Evolutionary conservation across 1,284 basidiomycete species (phyloP), one percentile per base, ranked within the genome.

Genomic region (Polyporus tsugae): DNA sequence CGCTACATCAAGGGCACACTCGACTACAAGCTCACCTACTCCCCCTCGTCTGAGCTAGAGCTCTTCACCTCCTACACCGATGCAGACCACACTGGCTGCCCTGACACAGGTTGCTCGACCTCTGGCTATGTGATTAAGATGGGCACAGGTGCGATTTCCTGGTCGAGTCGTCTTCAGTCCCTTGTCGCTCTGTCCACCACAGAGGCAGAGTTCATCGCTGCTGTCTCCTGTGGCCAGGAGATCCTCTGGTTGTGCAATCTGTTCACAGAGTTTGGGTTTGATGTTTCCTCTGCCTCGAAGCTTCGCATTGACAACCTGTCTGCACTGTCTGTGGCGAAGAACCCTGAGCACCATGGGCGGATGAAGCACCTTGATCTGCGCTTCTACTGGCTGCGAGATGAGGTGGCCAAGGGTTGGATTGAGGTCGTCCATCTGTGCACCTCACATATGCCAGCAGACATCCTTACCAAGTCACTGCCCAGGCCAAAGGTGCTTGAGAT

Each of bases 1-100:
- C 67, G 69, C 6, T 79, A 77, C 71, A 53, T 77, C 62, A 71
- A 72, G 46, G 73, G 70, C 36, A 65, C 57, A 55, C 33, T 52
- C 11, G 57, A 65, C 52, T 55, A 55, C 44, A 46, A 46, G 44
- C 44, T 46, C 44, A 46, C 44, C 44, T 46, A 52, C n/a, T 38
- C 64, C 41, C 46, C 53, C 17, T 60, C 44, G 29, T 41, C 57
- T 6, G 44, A 46, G 6, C 19, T 7, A 17, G 44, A 46, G 10
- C 13, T 46, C 58, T 49, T 35, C 64, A 59, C 25, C 44, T 46
- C 44, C 44, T 46, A 46, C 44, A 46, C 44, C 6, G 17, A 46
- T 10, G 44, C 62, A 6, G 64, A 66, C 62, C 41, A 60, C 25
- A 53, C 60, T 25, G 52, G 44, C 64, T 66, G 63, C 58, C 60